Conservation (phyloP, 306 rosid species). For the Cucurbita moschata region DNA sequence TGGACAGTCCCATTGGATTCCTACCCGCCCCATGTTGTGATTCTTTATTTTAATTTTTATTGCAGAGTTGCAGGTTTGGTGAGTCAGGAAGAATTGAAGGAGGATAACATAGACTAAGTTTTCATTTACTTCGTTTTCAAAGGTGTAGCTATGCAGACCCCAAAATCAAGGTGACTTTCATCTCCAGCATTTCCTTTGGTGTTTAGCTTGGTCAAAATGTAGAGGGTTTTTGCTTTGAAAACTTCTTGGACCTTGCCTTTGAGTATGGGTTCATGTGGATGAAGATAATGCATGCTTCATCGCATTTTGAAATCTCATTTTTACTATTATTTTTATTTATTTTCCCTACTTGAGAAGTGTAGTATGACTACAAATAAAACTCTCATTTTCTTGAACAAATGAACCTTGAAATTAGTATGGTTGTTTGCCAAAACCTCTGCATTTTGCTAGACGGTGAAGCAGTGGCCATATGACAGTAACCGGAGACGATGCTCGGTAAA, state of each 20-base stretch:
- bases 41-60: constrained; percentile 20
- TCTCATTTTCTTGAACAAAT: not conserved
- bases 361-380: not conserved
- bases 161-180: constrained; percentile 74
- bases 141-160: constrained; percentile 75
- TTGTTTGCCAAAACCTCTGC: no score
- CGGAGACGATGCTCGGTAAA: not conserved
- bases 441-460: no score
- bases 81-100: constrained; percentile 67
- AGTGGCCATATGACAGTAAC: not conserved
- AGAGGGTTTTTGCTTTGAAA: not conserved
- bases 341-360: not conserved
- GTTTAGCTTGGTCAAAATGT: not conserved
- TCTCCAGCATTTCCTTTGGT: constrained; percentile 8
- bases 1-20: constrained; percentile 59
- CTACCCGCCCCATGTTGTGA: constrained; percentile 29
- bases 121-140: constrained; percentile 13
- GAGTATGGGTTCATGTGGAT: not conserved
- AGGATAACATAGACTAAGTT: constrained; percentile 19
- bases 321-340: not conserved
- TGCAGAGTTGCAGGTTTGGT: constrained; percentile 35
- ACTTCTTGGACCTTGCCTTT: not conserved
- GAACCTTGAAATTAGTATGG: no score
- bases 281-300: not conserved
- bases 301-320: not conserved